Conservation (phyloP, 164 flowering plant genomes). For the Piper betle region DNA sequence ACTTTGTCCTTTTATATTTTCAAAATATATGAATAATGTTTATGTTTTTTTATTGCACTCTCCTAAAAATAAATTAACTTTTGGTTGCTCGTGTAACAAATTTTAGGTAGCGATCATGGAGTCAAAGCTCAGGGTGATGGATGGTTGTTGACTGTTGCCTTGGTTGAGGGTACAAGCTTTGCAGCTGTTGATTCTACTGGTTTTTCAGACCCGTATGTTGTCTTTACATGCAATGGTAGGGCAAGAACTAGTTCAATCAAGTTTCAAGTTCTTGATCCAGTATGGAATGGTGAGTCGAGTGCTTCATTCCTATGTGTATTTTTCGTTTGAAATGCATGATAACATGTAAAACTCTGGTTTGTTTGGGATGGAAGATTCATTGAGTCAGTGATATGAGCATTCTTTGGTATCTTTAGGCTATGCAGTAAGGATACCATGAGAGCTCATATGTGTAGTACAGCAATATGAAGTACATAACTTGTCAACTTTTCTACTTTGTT, state of each 20-base stretch:
- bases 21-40: too few species aligned
- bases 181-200: slow-evolving; percentile 86
- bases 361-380: background rate
- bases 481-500: too few species aligned
- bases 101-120: slow-evolving; percentile 86
- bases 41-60: too few species aligned
- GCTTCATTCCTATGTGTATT: background rate
- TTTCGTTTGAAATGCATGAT: background rate
- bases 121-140: slow-evolving; percentile 95
- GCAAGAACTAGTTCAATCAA: slow-evolving; percentile 88
- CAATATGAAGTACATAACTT: too few species aligned
- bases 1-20: too few species aligned
- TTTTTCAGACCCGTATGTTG: slow-evolving; percentile 84
- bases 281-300: slow-evolving; percentile 69
- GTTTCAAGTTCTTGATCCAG: slow-evolving; percentile 77
- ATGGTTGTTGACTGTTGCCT: slow-evolving; percentile 89
- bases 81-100: background rate
- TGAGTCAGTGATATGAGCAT: background rate
- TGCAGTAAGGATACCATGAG: too few species aligned
- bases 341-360: background rate
- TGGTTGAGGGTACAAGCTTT: slow-evolving; percentile 74
- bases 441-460: too few species aligned
- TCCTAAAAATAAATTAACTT: background rate
- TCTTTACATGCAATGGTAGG: slow-evolving; percentile 87
- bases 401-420: background rate